Evolutionary conservation across 2,329 filamentous ascomycete species (phyloP).

Genomic region (Epichloe coenophiala): DNA sequence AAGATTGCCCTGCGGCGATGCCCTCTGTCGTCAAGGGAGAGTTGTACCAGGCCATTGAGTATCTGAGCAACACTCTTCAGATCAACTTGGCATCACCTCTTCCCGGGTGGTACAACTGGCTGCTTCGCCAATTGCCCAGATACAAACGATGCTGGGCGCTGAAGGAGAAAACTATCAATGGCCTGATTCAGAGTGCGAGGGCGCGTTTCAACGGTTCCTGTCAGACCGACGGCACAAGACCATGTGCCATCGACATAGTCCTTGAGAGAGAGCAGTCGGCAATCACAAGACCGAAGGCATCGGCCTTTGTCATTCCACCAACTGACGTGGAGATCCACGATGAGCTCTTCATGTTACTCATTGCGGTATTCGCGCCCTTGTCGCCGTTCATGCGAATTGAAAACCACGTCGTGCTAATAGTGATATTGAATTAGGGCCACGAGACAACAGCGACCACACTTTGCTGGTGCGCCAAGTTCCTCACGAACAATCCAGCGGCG

Average conservation of each 20-base stretch:
- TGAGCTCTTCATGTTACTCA: slow-evolving; percentile 9
- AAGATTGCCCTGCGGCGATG: not conserved
- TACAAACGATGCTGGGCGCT: not conserved
- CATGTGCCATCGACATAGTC: slow-evolving; percentile 5
- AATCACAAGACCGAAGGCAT: not conserved
- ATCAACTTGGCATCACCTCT: not conserved
- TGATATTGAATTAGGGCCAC: slow-evolving; percentile 7
- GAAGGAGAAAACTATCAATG: not conserved
- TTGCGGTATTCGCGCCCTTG: not conserved
- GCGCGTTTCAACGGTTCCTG: not conserved
- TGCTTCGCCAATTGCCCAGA: not conserved
- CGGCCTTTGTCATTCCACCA: not conserved
- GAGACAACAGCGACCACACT: slow-evolving; percentile 12
- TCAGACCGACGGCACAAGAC: not conserved
- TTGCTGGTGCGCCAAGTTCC: slow-evolving; percentile 10
- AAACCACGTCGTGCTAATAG: not conserved
- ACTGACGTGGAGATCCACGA: slow-evolving; percentile 12
- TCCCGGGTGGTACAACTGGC: not conserved
- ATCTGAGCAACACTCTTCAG: not conserved
- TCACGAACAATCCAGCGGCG: slow-evolving; percentile 6
- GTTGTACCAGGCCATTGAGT: not conserved
- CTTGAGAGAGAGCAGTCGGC: slow-evolving; percentile 1
- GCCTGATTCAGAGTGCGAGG: not conserved
- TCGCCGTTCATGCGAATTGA: too few species aligned
- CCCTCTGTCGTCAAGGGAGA: not conserved